A percentile compares a stretch with the other conserved stretches of the same genome.
These are phyloP conservation scores for Trametes sanguinea DNA, from an alignment of 768 basidiomycete genomes.

Conservation along the genomic window DNA sequence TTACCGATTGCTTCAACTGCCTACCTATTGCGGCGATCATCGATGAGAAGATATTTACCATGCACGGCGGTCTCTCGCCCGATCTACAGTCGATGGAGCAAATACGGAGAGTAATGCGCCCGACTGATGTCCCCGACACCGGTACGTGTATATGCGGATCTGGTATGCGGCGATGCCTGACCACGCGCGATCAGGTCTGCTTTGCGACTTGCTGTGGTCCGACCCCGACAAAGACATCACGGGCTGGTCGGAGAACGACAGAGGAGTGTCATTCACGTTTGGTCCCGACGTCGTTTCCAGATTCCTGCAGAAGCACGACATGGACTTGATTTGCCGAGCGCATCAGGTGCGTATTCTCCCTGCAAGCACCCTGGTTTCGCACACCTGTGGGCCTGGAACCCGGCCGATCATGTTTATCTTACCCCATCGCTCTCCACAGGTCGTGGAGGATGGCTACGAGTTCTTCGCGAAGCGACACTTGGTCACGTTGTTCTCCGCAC, in stretches of 20 bases:
- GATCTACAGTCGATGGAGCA: conserved; percentile 99
- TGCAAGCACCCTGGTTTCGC: conserved; percentile 5
- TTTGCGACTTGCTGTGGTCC: conserved; percentile 97
- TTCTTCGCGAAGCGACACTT: conserved; percentile 98
- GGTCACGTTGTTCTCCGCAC: conserved; percentile 96
- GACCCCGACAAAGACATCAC: conserved; percentile 99
- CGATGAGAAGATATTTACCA: conserved; percentile 99
- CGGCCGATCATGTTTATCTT: conserved; percentile 1
- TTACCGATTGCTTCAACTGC: conserved; percentile 99
- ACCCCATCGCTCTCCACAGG: conserved; percentile 46
- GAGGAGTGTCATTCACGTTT: conserved; percentile 98
- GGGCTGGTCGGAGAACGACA: conserved; percentile 99
- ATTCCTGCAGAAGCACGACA: conserved; percentile 99
- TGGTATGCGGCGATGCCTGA: neutral
- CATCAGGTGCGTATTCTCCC: conserved; percentile 72
- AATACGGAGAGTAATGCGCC: conserved; percentile 98
- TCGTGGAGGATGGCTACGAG: conserved; percentile 98
- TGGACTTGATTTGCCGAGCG: conserved; percentile 98
- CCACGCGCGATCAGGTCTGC: conserved; percentile 57
- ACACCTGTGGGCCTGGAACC: neutral
- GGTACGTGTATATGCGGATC: conserved; percentile 49
- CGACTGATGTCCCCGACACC: conserved; percentile 98
- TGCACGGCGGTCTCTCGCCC: conserved; percentile 97
- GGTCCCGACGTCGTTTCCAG: conserved; percentile 97
- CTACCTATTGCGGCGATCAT: conserved; percentile 99